Base-by-base conservation (phyloP, 192 early-diverging fungal genomes). In the Spinellus fusiger region DNA sequence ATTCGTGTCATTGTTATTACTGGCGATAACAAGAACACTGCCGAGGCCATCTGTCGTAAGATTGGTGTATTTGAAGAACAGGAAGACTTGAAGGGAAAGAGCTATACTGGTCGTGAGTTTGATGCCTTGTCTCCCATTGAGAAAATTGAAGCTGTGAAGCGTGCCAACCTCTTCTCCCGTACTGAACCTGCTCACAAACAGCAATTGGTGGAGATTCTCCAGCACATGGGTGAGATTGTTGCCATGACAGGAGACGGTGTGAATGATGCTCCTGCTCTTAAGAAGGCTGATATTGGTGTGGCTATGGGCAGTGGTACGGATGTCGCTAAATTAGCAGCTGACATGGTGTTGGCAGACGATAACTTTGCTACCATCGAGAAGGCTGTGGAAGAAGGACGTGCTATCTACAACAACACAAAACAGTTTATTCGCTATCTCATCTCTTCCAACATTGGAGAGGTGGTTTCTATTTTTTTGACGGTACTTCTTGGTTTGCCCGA, bases 191-290 rank as follows among this genome's bases (percentile, higher is more conserved):
- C 86, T 40, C 95, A 98, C 83, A 99, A 99, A 77, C 80, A 85
- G 74, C 82, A 93, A 71, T 79, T 99, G 65, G 95, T 99, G 7
- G 87, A 95, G 75, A 68, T 97, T 35, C 77, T 99, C 65, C 89
- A 95, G 77, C 77, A 70, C 27, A 77, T 81, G 46, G 95, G 90
- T 12, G 87, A 83, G 62, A 83, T 93, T 56, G 91, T 93, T 28
- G 93, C 92, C 49, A 93, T 95, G 93, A 96, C 94, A 22, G 98
- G 98, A 60, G 98, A 99, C 68, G 96, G 98, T 79, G 94, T 99
- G 44, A 99, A 98, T 70, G 96, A 99, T 69, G 96, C 96, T 27
- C 93, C 96, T 16, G 96, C 98, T 27, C 75, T 99, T 46, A 96
- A 96, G 74, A 89, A 89, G 73, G 98, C 98, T 33, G 94, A 99